Conservation (phyloP, 176 grass and related monocot genomes). For the Eremochloa ophiuroides region DNA sequence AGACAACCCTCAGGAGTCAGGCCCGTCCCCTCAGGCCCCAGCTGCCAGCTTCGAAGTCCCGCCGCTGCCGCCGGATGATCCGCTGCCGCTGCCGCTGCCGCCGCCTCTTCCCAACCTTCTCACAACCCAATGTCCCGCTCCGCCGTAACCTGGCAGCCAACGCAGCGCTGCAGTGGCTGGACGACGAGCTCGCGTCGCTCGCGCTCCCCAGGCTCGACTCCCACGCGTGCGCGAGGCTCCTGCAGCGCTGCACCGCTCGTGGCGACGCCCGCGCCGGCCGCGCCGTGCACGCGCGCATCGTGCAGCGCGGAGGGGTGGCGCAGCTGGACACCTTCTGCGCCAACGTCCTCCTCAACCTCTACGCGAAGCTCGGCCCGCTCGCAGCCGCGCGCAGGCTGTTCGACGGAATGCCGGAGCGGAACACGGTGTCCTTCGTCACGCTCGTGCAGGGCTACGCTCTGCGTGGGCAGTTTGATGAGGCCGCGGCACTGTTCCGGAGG, state of each 20-base stretch:
- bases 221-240: constrained; percentile 33
- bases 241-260: constrained; percentile 29
- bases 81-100: background rate
- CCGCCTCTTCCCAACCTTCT: background rate
- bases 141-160: background rate
- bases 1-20: no score
- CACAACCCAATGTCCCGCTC: background rate
- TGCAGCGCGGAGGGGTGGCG: constrained; percentile 22
- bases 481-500: constrained; percentile 1
- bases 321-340: constrained; percentile 33
- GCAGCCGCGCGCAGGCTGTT: constrained; percentile 22
- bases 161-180: constrained; percentile 37
- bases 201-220: constrained; percentile 23
- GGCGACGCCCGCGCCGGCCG: constrained; percentile 23
- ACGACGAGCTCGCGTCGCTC: constrained; percentile 36
- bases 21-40: background rate
- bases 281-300: constrained; percentile 14
- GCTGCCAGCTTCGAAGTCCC: background rate
- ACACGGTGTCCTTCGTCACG: constrained; percentile 41
- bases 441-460: constrained; percentile 9
- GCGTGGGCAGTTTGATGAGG: background rate
- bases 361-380: constrained; percentile 22
- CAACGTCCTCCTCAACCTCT: constrained; percentile 40
- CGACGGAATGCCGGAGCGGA: constrained; percentile 31
- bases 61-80: background rate